Evolutionary conservation across 768 basidiomycete genomes (phyloP).

Genomic region (Nevesoporus exiguus): DNA sequence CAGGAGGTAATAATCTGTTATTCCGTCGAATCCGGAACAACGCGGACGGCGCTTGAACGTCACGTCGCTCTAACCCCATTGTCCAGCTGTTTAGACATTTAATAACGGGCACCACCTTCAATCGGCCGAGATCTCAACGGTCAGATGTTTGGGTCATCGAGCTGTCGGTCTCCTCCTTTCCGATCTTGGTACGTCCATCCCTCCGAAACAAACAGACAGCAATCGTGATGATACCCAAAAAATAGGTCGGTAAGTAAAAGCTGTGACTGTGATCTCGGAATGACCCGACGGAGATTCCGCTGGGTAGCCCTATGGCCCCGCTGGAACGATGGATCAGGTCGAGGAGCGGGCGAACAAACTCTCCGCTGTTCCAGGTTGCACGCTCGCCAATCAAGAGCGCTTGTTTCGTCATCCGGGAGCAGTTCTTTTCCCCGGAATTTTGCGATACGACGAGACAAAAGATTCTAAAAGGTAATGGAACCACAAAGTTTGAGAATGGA

Average conservation of each 20-base stretch:
- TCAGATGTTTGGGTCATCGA: neutral
- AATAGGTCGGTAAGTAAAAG: neutral
- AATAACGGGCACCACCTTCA: neutral
- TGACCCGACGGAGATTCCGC: neutral
- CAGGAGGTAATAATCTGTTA: too few relatives aligned
- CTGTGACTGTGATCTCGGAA: neutral
- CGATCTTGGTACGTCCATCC: neutral
- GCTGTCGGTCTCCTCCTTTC: neutral
- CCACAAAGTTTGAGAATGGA: neutral
- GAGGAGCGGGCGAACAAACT: neutral
- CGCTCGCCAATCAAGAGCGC: neutral
- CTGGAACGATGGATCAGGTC: neutral
- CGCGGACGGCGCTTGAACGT: too few relatives aligned
- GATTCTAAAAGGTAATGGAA: neutral
- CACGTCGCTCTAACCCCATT: neutral
- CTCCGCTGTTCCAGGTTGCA: neutral
- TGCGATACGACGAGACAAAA: neutral
- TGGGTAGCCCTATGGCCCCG: neutral
- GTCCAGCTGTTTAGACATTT: neutral
- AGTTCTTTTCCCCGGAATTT: neutral
- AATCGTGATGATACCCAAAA: neutral
- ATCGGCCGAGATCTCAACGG: neutral
- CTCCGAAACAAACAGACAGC: neutral
- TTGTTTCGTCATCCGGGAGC: neutral
- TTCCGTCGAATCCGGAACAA: neutral